phyloP scores from a whole-genome alignment of 1,139 yeast genomes.

The Hyphopichia khmerensis region DNA sequence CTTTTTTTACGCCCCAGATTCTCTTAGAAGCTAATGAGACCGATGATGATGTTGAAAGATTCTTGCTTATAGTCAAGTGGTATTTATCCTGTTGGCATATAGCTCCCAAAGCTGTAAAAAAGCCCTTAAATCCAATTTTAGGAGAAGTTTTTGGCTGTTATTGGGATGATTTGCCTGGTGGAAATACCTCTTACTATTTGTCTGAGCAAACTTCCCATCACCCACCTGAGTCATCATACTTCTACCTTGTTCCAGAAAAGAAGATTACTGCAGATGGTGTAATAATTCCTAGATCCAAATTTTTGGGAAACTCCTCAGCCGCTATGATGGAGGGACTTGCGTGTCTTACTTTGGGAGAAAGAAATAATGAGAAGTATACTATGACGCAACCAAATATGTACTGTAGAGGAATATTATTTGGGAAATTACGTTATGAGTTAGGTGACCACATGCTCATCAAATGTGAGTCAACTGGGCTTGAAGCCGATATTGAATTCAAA shows the following conservation, averaged over 20 bases:
- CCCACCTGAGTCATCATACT: slow-evolving; percentile 97
- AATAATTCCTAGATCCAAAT: slow-evolving; percentile 81
- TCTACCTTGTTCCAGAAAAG: slow-evolving; percentile 78
- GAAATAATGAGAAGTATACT: slow-evolving; percentile 64
- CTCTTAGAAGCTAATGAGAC: slow-evolving; percentile 66
- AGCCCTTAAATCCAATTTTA: slow-evolving; percentile 90
- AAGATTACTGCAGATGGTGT: slow-evolving; percentile 87
- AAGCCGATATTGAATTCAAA: slow-evolving; percentile 88
- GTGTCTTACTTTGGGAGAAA: slow-evolving; percentile 65
- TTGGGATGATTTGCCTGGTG: slow-evolving; percentile 80
- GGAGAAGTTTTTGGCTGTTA: slow-evolving; percentile 90
- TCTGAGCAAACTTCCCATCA: slow-evolving; percentile 97
- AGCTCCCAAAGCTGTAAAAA: slow-evolving; percentile 97
- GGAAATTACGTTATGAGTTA: slow-evolving; percentile 82
- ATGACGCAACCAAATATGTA: slow-evolving; percentile 94
- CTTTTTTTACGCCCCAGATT: slow-evolving; percentile 77
- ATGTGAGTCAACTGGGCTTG: slow-evolving; percentile 58
- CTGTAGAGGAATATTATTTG: slow-evolving; percentile 91
- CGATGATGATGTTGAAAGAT: slow-evolving; percentile 62
- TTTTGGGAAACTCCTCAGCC: slow-evolving; percentile 93
- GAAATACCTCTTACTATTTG: slow-evolving; percentile 70
- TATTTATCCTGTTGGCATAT: slow-evolving; percentile 96
- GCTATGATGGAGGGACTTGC: slow-evolving; percentile 95
- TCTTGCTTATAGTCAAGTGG: slow-evolving; percentile 77
- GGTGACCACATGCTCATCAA: slow-evolving; percentile 86